These are phyloP conservation scores for Cyclotella kingstonii DNA, from an alignment of 108 stramenopile genomes.

Conservation along the genomic window DNA sequence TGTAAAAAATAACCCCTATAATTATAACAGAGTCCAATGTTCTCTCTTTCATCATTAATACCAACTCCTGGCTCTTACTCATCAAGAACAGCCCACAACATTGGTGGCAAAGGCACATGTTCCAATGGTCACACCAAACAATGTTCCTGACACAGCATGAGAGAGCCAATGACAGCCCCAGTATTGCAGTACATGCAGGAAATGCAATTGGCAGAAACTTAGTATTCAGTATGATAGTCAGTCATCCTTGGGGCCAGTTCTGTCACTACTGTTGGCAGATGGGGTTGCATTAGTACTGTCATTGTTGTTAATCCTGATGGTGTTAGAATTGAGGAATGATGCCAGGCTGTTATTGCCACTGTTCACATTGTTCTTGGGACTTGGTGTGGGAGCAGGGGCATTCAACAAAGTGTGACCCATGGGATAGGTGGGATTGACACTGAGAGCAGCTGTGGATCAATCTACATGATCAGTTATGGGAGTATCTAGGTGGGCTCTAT, in stretches of 20 bases:
- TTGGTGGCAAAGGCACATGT: conserved; percentile 20
- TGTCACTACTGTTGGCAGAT: not conserved
- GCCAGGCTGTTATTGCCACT: conserved; percentile 1
- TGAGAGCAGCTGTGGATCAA: conserved; percentile 10
- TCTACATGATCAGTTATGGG: conserved; percentile 29
- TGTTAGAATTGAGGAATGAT: conserved; percentile 3
- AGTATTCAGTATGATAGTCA: conserved; percentile 29
- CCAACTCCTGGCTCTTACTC: too few relatives aligned
- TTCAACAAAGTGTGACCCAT: not conserved
- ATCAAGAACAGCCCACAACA: conserved; percentile 3
- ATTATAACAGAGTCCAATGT: too few relatives aligned
- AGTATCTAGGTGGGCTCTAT: conserved; percentile 12
- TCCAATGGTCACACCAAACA: conserved; percentile 36
- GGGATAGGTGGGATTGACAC: not conserved
- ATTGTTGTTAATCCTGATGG: not conserved
- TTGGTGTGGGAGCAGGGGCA: not conserved
- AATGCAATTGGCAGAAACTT: conserved; percentile 11
- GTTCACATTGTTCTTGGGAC: not conserved
- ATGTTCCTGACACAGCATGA: conserved; percentile 34
- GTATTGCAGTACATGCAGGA: conserved; percentile 24
- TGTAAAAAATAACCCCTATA: too few relatives aligned
- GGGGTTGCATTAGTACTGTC: not conserved
- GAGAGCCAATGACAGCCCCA: conserved; percentile 16
- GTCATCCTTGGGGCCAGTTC: conserved; percentile 2
- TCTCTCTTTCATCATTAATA: too few relatives aligned